phyloP scores from a whole-genome alignment of 208 protist species.

The Crithidia expoeki region DNA sequence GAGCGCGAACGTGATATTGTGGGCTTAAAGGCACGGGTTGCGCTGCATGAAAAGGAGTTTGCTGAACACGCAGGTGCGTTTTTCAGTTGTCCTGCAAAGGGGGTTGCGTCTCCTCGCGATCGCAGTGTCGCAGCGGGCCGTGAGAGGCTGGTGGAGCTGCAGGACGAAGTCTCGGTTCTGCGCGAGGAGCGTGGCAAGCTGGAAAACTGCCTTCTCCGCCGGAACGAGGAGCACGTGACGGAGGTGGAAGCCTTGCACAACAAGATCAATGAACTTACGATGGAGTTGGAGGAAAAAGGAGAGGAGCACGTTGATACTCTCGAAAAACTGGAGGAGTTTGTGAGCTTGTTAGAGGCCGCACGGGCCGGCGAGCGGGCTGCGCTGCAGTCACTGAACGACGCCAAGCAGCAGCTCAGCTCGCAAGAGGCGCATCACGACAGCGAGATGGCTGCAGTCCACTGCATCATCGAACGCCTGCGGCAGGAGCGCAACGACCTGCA shows the following conservation, averaged over 20 bases:
- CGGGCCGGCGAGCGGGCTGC: constrained; percentile 56
- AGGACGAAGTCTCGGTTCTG: constrained; percentile 25
- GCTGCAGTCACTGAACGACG: constrained; percentile 30
- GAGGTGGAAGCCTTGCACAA: constrained; percentile 43
- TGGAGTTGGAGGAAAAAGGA: constrained; percentile 49
- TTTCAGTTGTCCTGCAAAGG: background rate
- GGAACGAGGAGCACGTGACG: constrained; percentile 27
- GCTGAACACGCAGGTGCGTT: background rate
- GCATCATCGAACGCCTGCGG: constrained; percentile 10
- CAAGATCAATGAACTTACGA: constrained; percentile 50
- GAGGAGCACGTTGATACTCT: constrained; percentile 51
- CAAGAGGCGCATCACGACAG: constrained; percentile 20
- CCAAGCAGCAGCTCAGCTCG: constrained; percentile 45
- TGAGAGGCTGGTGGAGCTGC: constrained; percentile 6
- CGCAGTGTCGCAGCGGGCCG: background rate
- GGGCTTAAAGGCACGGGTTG: background rate
- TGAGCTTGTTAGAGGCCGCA: constrained; percentile 56
- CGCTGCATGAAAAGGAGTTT: background rate
- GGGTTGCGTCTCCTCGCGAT: background rate
- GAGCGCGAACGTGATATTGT: constrained; percentile 40
- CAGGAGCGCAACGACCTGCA: background rate
- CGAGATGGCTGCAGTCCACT: constrained; percentile 9
- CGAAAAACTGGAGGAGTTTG: constrained; percentile 75
- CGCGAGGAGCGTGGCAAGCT: constrained; percentile 32
- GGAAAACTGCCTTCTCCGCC: constrained; percentile 21